Conservation (phyloP, 2,329 filamentous ascomycete genomes). For the Pestalotiopsis sp. region DNA sequence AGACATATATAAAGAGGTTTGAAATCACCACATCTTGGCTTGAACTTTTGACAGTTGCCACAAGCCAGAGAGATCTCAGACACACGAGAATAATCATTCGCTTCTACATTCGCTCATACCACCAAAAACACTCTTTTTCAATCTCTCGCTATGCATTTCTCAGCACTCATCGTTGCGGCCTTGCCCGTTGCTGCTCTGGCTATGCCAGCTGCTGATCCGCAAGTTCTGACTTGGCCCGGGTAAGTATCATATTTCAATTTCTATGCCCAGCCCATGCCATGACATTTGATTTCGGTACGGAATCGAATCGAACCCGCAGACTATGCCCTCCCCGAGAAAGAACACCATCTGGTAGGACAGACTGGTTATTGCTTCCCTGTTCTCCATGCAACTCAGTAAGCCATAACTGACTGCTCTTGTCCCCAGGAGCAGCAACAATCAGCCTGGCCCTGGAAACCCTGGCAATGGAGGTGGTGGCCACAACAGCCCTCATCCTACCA, state of each 20-base stretch:
- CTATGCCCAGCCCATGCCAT: not conserved
- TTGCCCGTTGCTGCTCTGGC: constrained; percentile 7
- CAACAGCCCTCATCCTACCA: constrained; percentile 1
- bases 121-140: not conserved
- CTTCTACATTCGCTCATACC: not conserved
- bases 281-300: not conserved
- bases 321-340: not conserved
- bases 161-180: not conserved
- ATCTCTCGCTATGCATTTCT: not conserved
- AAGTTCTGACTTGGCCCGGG: not conserved
- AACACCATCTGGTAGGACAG: not conserved
- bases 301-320: not conserved
- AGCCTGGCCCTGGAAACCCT: not conserved
- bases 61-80: not conserved
- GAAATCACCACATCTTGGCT: not conserved
- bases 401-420: not conserved
- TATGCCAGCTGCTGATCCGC: constrained; percentile 1
- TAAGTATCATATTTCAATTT: not conserved
- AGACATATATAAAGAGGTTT: not conserved
- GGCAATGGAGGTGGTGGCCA: constrained; percentile 5
- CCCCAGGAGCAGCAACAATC: not conserved
- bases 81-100: not conserved
- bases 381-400: not conserved
- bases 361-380: not conserved
- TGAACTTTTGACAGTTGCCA: not conserved